Percentiles rank a stretch among this genome's conserved stretches.
These are phyloP conservation scores for Penicillium coprophilum DNA, from an alignment of 495 filamentous ascomycete species.

Conservation along the genomic window DNA sequence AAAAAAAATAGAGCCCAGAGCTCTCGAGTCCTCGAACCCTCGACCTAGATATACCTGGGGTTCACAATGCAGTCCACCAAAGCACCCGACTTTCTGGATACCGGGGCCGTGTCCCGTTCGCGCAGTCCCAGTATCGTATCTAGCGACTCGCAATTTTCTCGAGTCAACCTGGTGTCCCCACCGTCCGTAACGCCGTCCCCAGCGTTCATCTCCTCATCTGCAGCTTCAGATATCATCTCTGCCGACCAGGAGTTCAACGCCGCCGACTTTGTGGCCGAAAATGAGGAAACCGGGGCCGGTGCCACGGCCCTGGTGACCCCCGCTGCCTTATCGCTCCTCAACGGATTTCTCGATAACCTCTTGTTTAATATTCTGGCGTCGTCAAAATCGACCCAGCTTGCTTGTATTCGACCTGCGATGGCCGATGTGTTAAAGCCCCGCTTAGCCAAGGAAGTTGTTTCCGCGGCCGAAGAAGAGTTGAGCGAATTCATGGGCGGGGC, in stretches of 20 bases:
- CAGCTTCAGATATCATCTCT: conserved; percentile 88
- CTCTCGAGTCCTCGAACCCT: conserved; percentile 2
- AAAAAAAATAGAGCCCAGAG: conserved; percentile 4
- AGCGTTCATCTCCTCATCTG: conserved; percentile 84
- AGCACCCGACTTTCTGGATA: conserved; percentile 39
- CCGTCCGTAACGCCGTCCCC: conserved; percentile 76
- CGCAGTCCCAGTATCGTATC: conserved; percentile 45
- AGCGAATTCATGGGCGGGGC: conserved; percentile 79
- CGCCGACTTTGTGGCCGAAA: conserved; percentile 62
- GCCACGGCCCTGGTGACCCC: conserved; percentile 68
- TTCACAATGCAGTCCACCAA: conserved; percentile 36
- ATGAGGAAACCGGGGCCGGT: conserved; percentile 57
- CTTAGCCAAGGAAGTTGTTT: conserved; percentile 83
- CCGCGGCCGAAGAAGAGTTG: conserved; percentile 86
- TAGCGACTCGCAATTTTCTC: conserved; percentile 44
- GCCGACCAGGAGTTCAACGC: conserved; percentile 77
- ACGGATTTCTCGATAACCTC: conserved; percentile 91
- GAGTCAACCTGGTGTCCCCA: conserved; percentile 54
- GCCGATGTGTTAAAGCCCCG: conserved; percentile 84
- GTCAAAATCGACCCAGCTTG: conserved; percentile 78
- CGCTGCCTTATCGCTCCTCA: conserved; percentile 75
- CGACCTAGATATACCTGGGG: conserved; percentile 8
- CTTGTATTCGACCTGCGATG: conserved; percentile 76
- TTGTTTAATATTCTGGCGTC: conserved; percentile 81
- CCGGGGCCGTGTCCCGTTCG: conserved; percentile 37